A percentile compares a stretch with the other conserved stretches of the same genome.
phyloP scores from a whole-genome alignment of 2,329 filamentous ascomycete species.

The Geosmithia putterillii region DNA sequence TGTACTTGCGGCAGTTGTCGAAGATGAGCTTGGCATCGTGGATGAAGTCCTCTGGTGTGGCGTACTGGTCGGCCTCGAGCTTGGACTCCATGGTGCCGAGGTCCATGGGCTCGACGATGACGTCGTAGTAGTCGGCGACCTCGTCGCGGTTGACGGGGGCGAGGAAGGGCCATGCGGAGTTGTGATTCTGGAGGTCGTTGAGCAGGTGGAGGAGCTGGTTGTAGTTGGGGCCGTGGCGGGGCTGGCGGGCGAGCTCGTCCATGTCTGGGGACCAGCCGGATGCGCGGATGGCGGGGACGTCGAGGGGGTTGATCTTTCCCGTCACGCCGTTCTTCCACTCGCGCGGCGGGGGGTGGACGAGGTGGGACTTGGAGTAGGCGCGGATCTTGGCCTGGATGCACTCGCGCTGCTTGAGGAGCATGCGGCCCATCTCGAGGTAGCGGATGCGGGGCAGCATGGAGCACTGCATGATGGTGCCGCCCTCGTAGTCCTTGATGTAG shows the following conservation, averaged over 20 bases:
- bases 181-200: conserved; percentile 90
- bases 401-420: conserved; percentile 96
- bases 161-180: conserved; percentile 87
- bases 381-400: conserved; percentile 90
- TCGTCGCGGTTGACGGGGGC: conserved; percentile 91
- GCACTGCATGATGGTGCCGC: conserved; percentile 98
- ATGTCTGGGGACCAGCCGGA: conserved; percentile 96
- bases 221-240: conserved; percentile 92
- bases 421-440: conserved; percentile 83
- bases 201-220: conserved; percentile 86
- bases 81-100: conserved; percentile 91
- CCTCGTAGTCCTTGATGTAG: conserved; percentile 99
- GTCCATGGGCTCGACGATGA: conserved; percentile 98
- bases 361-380: conserved; percentile 78
- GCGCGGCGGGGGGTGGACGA: conserved; percentile 72
- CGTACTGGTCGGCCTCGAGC: conserved; percentile 86
- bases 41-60: conserved; percentile 84
- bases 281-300: conserved; percentile 76
- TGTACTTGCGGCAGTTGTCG: conserved; percentile 91
- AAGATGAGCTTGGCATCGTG: conserved; percentile 82
- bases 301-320: conserved; percentile 62
- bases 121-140: conserved; percentile 96
- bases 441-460: conserved; percentile 91
- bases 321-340: conserved; percentile 69
- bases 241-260: conserved; percentile 91